Percentiles rank a stretch among this genome's conserved stretches.
Conservation (phyloP, 345 rosid species). For the Excoecaria agallocha region DNA sequence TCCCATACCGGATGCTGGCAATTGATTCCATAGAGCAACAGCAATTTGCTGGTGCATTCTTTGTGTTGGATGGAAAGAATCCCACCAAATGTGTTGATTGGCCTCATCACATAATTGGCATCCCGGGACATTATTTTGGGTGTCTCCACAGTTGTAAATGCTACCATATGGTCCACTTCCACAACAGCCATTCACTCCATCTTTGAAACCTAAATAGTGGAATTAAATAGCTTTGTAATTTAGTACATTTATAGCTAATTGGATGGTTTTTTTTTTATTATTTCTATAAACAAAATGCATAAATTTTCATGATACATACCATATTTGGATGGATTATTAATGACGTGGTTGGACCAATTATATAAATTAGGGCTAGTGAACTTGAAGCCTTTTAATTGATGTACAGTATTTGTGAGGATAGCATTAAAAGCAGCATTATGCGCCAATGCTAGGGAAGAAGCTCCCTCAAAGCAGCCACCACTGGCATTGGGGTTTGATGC, state of each 20-base stretch:
- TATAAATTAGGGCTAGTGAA: conserved; percentile 44
- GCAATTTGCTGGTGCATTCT: conserved; percentile 41
- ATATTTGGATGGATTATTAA: conserved; percentile 32
- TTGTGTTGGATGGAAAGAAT: conserved; percentile 50
- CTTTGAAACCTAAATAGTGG: conserved; percentile 38
- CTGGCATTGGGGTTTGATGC: conserved; percentile 35
- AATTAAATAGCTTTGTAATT: too few relatives aligned
- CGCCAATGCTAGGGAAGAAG: conserved; percentile 41
- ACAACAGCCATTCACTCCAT: conserved; percentile 47
- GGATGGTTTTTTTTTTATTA: too few relatives aligned
- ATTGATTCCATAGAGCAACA: conserved; percentile 35
- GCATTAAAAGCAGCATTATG: conserved; percentile 41
- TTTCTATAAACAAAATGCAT: too few relatives aligned
- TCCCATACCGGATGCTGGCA: conserved; percentile 23
- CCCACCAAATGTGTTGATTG: conserved; percentile 47
- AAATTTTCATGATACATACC: conserved; percentile 22
- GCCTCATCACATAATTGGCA: conserved; percentile 37
- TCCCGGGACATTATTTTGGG: conserved; percentile 11
- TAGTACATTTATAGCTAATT: too few relatives aligned
- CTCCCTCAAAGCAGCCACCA: conserved; percentile 48
- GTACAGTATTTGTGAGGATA: conserved; percentile 31
- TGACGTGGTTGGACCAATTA: conserved; percentile 38
- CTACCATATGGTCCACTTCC: conserved; percentile 48
- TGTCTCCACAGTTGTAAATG: conserved; percentile 39
- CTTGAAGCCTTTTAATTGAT: conserved; percentile 32